Evolutionary conservation across 441 rosid genomes (phyloP).

Genomic region (Eruca vesicaria): DNA sequence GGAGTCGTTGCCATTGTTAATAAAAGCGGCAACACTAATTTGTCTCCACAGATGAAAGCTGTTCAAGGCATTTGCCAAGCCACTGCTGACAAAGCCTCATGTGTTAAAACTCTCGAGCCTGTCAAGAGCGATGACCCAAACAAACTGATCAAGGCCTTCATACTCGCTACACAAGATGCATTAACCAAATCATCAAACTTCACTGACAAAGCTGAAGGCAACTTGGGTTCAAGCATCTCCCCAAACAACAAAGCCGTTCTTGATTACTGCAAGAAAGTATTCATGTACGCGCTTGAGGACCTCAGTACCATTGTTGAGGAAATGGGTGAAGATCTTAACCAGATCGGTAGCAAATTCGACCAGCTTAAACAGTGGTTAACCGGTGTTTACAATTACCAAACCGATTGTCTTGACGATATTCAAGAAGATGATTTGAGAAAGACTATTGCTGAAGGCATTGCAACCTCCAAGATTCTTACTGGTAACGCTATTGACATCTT

Average conservation of each 20-base stretch:
- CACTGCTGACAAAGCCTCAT: constrained; percentile 57
- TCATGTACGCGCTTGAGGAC: constrained; percentile 48
- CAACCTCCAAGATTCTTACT: constrained; percentile 45
- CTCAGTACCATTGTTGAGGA: constrained; percentile 42
- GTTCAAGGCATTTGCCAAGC: constrained; percentile 55
- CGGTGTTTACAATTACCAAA: constrained; percentile 59
- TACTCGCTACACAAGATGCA: constrained; percentile 41
- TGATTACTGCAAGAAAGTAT: constrained; percentile 62
- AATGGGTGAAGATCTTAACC: constrained; percentile 40
- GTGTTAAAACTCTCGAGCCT: constrained; percentile 51
- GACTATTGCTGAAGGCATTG: constrained; percentile 34
- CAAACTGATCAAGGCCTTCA: constrained; percentile 49
- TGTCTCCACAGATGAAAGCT: constrained; percentile 60
- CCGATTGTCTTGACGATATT: constrained; percentile 67
- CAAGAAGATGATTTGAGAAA: constrained; percentile 37
- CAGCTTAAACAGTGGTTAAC: constrained; percentile 68
- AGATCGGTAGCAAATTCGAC: constrained; percentile 34
- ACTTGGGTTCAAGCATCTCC: constrained; percentile 26
- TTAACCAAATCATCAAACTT: constrained; percentile 41
- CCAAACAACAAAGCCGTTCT: constrained; percentile 48
- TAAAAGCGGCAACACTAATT: not conserved
- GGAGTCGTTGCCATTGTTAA: constrained; percentile 50
- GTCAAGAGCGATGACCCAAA: constrained; percentile 60
- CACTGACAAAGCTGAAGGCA: constrained; percentile 33
- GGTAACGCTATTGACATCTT: constrained; percentile 54